A percentile compares a stretch with the other conserved stretches of the same genome.
phyloP scores from a whole-genome alignment of 2,329 filamentous ascomycete genomes.

The Penicillium sp. region DNA sequence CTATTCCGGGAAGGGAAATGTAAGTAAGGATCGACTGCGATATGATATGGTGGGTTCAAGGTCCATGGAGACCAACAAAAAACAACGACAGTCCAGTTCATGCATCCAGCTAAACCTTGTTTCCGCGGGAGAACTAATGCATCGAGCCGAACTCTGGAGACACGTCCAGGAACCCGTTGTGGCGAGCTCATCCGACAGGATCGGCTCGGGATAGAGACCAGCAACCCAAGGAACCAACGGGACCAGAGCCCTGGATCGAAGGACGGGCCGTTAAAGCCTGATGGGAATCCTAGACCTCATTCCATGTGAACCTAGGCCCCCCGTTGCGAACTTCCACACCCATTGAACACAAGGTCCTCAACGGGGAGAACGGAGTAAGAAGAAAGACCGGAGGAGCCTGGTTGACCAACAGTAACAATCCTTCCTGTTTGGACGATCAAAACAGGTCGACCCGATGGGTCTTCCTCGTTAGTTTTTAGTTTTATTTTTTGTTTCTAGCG shows the following conservation, averaged over 20 bases:
- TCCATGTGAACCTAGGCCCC: not conserved
- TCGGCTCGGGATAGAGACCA: constrained; percentile 1
- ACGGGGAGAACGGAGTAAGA: constrained; percentile 5
- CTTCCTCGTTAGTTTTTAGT: not conserved
- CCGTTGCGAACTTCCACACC: too few species aligned
- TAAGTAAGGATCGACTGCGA: not conserved
- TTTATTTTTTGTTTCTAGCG: constrained; percentile 31
- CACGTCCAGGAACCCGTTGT: constrained; percentile 23
- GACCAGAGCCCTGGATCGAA: constrained; percentile 18
- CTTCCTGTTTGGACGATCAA: not conserved
- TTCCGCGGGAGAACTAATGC: constrained; percentile 30
- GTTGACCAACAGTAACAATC: not conserved
- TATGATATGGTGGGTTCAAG: not conserved
- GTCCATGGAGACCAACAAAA: not conserved
- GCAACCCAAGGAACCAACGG: constrained; percentile 3
- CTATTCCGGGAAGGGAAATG: constrained; percentile 3
- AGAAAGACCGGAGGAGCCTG: not conserved
- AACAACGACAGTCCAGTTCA: constrained; percentile 21
- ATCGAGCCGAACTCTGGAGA: constrained; percentile 31
- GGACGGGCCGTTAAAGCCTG: constrained; percentile 9
- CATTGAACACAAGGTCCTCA: not conserved
- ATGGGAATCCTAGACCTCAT: not conserved
- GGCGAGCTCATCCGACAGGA: constrained; percentile 18
- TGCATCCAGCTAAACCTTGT: constrained; percentile 29
- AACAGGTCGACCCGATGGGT: not conserved